These are phyloP conservation scores for Xylariaceae sp. DNA, from an alignment of 2,329 filamentous ascomycete species.

Conservation along the genomic window DNA sequence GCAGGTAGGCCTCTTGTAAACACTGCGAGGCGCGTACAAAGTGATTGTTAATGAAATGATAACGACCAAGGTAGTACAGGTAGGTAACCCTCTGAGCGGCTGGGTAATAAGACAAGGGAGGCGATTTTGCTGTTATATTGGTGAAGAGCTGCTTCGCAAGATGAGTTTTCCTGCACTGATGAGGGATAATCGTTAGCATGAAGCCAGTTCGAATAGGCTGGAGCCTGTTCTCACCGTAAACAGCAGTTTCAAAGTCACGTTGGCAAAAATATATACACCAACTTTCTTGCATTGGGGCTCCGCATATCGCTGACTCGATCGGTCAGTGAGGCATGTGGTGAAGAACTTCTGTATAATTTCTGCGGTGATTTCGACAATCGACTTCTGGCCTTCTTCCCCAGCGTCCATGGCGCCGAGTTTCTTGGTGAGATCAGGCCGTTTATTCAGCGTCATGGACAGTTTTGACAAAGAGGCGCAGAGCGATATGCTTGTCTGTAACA, in stretches of 20 bases:
- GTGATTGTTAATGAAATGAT: slow-evolving; percentile 82
- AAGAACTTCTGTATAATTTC: slow-evolving; percentile 91
- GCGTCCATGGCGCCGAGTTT: slow-evolving; percentile 58
- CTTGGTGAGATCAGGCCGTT: slow-evolving; percentile 74
- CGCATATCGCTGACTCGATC: slow-evolving; percentile 66
- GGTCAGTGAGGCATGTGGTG: slow-evolving; percentile 84
- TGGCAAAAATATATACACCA: slow-evolving; percentile 90
- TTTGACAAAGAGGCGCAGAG: slow-evolving; percentile 79
- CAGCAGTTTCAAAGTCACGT: slow-evolving; percentile 84
- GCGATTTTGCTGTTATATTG: slow-evolving; percentile 82
- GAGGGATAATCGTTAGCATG: slow-evolving; percentile 14
- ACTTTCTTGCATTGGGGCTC: slow-evolving; percentile 81
- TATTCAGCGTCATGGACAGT: slow-evolving; percentile 82
- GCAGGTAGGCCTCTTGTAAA: slow-evolving; percentile 77
- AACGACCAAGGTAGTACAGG: slow-evolving; percentile 91
- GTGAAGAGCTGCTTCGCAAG: slow-evolving; percentile 87
- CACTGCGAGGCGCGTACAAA: slow-evolving; percentile 77
- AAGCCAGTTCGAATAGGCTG: not conserved
- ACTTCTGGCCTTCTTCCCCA: slow-evolving; percentile 71
- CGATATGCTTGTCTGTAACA: slow-evolving; percentile 82
- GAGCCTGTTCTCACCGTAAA: slow-evolving; percentile 64
- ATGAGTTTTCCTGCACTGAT: slow-evolving; percentile 75
- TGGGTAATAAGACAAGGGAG: slow-evolving; percentile 79
- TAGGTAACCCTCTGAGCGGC: slow-evolving; percentile 88
- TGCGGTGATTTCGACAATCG: slow-evolving; percentile 83